Base-by-base conservation (phyloP, 2,329 filamentous ascomycete species). In the Aureobasidium namibiae region DNA sequence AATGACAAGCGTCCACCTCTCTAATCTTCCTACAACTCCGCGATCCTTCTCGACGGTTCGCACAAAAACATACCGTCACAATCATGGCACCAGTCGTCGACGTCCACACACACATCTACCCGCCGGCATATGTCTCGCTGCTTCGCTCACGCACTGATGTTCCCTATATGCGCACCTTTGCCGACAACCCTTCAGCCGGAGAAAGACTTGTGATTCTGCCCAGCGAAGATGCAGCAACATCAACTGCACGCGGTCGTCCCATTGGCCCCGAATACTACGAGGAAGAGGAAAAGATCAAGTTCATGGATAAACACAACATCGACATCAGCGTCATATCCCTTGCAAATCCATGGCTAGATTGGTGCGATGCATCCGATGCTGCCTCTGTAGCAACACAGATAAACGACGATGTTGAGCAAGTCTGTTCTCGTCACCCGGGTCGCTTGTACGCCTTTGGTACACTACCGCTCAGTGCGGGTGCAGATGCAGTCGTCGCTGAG, bases 311-410 rank as follows among this genome's bases (percentile, higher is more conserved):
- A 16, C 92, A 96, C 74, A 77, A 77, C 56, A 96, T 96, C 70
- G 82, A 88, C 72, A 84, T 87, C 63, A 94, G 89, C 1, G 88
- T 96, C 53, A 84, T 96, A 63, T 94, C 89, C 0, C 83, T 96
- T 23, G 92, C 92, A 14, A 96, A 96, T 69, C 92, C 92, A 0
- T 96, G 92, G 92, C 81, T 96, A 2, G 92, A 96, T 73, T 96
- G 95, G 69, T 74, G 96, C 0, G 73, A 77, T 0, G 88, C 89
- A 0, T 82, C 80, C 1, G 70, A 73, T 31, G 84, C 86, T 50
- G 90, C 80, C 1, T 70, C 73, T 33, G 84, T 86, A 49, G 90
- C 90, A 0, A 68, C 75, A 56, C 78, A 77, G 0, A 86, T 95
- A 70, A 96, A 96, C 71, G 77, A 86, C 64, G 89, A 92, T 64